A percentile compares a stretch with the other conserved stretches of the same genome.
These are phyloP conservation scores for Cetraspora pellucida DNA, from an alignment of 192 early-diverging fungal genomes.

Conservation along the genomic window DNA sequence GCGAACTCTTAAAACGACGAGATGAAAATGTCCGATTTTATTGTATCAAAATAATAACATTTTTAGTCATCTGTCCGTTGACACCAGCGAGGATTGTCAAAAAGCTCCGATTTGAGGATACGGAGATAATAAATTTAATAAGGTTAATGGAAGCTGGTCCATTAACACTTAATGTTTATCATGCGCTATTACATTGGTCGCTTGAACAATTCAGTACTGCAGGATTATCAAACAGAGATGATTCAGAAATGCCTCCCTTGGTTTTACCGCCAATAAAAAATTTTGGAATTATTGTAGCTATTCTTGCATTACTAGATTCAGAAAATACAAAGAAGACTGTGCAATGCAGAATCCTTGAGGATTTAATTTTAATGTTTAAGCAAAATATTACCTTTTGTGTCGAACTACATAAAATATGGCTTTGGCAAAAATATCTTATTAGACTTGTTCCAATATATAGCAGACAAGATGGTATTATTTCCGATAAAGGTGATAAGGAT, in stretches of 20 bases:
- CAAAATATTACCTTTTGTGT: slow-evolving; percentile 13
- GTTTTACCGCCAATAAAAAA: slow-evolving; percentile 12
- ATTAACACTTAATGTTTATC: slow-evolving; percentile 16
- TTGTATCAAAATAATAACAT: slow-evolving; percentile 29
- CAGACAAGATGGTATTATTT: background rate
- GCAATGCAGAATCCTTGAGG: slow-evolving; percentile 30
- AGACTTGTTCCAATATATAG: background rate
- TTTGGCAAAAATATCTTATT: slow-evolving; percentile 30
- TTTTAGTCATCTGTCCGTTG: background rate
- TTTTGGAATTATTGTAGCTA: slow-evolving; percentile 14
- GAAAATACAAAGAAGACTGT: slow-evolving; percentile 14
- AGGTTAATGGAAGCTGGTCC: slow-evolving; percentile 19
- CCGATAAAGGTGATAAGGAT: slow-evolving; percentile 5
- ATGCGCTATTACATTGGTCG: slow-evolving; percentile 28
- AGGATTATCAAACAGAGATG: background rate
- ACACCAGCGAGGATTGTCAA: slow-evolving; percentile 26
- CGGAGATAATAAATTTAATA: slow-evolving; percentile 9
- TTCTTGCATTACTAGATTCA: slow-evolving; percentile 27
- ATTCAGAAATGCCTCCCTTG: background rate
- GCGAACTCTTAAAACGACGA: slow-evolving; percentile 26
- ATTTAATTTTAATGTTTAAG: slow-evolving; percentile 11
- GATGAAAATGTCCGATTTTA: slow-evolving; percentile 31
- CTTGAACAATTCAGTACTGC: background rate
- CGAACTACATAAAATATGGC: slow-evolving; percentile 19
- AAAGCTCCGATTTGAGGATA: slow-evolving; percentile 29